These are phyloP conservation scores for Phaeomoniella chlamydospora DNA, from an alignment of 2,329 filamentous ascomycete genomes.

Conservation along the genomic window DNA sequence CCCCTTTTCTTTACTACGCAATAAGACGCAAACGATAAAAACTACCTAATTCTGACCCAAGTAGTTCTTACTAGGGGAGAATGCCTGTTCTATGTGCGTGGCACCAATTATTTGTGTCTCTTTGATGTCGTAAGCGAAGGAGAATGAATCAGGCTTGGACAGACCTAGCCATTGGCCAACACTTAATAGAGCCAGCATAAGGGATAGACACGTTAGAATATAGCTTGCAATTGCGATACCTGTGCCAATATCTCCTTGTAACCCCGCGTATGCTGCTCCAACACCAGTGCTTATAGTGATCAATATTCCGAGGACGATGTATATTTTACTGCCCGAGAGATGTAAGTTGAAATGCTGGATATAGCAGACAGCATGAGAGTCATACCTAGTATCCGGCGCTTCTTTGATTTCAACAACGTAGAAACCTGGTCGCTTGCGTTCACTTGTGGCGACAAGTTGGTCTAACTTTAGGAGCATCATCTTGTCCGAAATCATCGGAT, in stretches of 20 bases:
- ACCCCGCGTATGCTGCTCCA: neutral
- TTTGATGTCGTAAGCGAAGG: conserved; percentile 1
- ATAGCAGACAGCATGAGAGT: neutral
- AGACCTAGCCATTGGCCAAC: conserved; percentile 1
- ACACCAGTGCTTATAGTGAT: neutral
- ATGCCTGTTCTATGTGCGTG: neutral
- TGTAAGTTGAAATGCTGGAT: neutral
- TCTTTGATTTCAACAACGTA: conserved; percentile 1
- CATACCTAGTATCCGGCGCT: conserved; percentile 1
- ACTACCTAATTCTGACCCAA: neutral
- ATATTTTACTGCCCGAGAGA: conserved; percentile 1
- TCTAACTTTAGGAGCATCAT: conserved; percentile 1
- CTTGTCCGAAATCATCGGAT: neutral
- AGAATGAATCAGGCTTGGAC: conserved; percentile 1
- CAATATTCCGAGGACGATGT: conserved; percentile 1
- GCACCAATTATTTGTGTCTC: neutral
- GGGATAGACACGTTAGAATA: neutral
- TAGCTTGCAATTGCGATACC: conserved; percentile 1
- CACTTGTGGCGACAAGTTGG: neutral
- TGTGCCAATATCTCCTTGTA: neutral
- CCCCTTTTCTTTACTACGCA: no score
- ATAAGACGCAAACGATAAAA: no score
- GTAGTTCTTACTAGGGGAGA: neutral
- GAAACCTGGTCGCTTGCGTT: neutral
- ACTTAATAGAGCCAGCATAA: neutral